These are phyloP conservation scores for Venturia pyrina DNA, from an alignment of 2,329 filamentous ascomycete species.

Conservation along the genomic window DNA sequence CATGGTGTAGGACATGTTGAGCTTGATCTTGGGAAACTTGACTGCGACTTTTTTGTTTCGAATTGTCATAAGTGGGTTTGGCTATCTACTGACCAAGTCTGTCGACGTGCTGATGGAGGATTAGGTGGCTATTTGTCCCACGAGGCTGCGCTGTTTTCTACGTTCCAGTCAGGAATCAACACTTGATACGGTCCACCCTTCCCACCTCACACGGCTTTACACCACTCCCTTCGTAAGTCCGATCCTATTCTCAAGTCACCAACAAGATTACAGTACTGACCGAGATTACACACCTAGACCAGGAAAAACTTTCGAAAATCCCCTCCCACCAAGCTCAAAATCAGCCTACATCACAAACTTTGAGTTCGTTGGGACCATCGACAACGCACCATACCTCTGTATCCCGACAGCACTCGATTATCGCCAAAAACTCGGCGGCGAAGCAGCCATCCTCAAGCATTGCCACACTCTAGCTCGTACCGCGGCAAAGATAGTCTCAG, in stretches of 20 bases:
- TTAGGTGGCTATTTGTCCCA: slow-evolving; percentile 69
- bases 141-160: slow-evolving; percentile 74
- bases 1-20: slow-evolving; percentile 74
- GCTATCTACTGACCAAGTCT: neutral
- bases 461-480: slow-evolving; percentile 50
- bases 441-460: slow-evolving; percentile 58
- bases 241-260: neutral
- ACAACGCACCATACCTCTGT: slow-evolving; percentile 62
- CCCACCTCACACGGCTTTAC: slow-evolving; percentile 74
- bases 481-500: slow-evolving; percentile 52
- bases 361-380: slow-evolving; percentile 65
- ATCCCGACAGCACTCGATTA: slow-evolving; percentile 63
- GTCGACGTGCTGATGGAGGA: neutral
- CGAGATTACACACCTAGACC: neutral
- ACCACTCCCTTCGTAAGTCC: slow-evolving; percentile 25
- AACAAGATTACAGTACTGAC: neutral
- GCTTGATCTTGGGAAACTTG: slow-evolving; percentile 54
- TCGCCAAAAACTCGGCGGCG: slow-evolving; percentile 60
- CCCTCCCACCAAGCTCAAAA: slow-evolving; percentile 37
- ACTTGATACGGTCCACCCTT: slow-evolving; percentile 60
- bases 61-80: slow-evolving; percentile 64
- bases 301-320: slow-evolving; percentile 19
- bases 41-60: slow-evolving; percentile 77
- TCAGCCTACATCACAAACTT: slow-evolving; percentile 60
- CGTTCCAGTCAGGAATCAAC: slow-evolving; percentile 66